These are phyloP conservation scores for Suillus alpinus DNA, from an alignment of 768 basidiomycete species.

Conservation along the genomic window DNA sequence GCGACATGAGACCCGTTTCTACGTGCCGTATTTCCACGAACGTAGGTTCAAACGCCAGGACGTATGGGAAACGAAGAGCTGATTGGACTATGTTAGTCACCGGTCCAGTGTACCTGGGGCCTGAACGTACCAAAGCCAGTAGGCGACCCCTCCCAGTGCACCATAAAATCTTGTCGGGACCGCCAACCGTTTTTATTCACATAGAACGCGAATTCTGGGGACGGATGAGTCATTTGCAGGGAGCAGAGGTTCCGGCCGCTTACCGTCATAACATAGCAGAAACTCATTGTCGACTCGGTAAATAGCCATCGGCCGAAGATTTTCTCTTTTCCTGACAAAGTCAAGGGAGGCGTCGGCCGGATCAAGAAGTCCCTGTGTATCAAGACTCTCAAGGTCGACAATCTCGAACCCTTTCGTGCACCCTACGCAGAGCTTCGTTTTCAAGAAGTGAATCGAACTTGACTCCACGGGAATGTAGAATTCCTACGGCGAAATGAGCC, in stretches of 20 bases:
- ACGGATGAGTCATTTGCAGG: slow-evolving; percentile 8
- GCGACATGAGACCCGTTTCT: slow-evolving; percentile 85
- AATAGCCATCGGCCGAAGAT: slow-evolving; percentile 90
- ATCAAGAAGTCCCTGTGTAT: slow-evolving; percentile 94
- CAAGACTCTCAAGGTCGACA: slow-evolving; percentile 93
- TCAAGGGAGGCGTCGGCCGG: slow-evolving; percentile 89
- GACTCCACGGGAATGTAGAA: slow-evolving; percentile 99
- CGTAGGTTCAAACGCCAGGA: slow-evolving; percentile 92
- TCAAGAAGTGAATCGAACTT: slow-evolving; percentile 93
- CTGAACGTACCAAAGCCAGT: slow-evolving; percentile 85
- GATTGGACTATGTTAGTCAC: slow-evolving; percentile 9
- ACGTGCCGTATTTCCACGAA: slow-evolving; percentile 98
- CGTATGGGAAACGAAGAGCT: slow-evolving; percentile 97
- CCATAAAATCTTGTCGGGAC: slow-evolving; percentile 89
- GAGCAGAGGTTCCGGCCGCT: slow-evolving; percentile 22
- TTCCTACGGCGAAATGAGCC: slow-evolving; percentile 51
- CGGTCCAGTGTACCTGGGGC: neutral
- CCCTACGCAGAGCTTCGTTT: slow-evolving; percentile 95
- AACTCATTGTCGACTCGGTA: slow-evolving; percentile 97
- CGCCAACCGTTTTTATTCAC: slow-evolving; percentile 95
- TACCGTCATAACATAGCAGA: slow-evolving; percentile 95
- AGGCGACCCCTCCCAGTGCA: slow-evolving; percentile 94
- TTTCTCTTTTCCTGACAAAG: slow-evolving; percentile 89
- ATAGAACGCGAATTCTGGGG: slow-evolving; percentile 94
- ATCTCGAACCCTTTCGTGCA: slow-evolving; percentile 98